Percentiles rank a stretch among this genome's conserved stretches.
Evolutionary conservation across 352 stramenopile species (phyloP).

Genomic region (Globisporangium cederbergense): DNA sequence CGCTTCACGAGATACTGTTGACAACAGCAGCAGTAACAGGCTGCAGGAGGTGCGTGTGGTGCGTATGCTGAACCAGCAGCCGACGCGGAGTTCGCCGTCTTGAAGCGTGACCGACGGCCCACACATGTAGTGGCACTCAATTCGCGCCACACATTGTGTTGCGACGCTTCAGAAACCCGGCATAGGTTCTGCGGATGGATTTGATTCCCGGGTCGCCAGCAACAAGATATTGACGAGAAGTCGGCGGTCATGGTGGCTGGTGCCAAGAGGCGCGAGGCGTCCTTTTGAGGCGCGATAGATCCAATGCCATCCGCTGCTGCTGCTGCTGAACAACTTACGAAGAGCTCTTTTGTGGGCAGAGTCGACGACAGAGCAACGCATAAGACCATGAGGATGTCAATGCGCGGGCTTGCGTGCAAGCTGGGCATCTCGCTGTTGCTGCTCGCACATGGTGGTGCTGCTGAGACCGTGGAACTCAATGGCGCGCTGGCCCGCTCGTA

Average conservation of each 20-base stretch:
- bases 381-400: background rate
- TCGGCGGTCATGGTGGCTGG: background rate
- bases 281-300: background rate
- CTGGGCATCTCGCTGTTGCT: background rate
- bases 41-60: no score
- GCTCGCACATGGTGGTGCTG: background rate
- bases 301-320: background rate
- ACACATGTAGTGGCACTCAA: no score
- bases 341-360: background rate
- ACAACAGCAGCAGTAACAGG: no score
- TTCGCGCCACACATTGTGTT: no score
- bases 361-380: background rate
- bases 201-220: background rate
- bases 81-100: no score
- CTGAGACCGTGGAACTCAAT: constrained; percentile 11
- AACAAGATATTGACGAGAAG: background rate
- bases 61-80: no score
- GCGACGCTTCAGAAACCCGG: no score
- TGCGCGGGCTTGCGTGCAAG: background rate
- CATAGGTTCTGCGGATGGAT: background rate
- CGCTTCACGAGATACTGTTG: no score
- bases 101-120: no score
- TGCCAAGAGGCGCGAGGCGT: background rate
- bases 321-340: background rate
- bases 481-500: constrained; percentile 11